phyloP scores from a whole-genome alignment of 2,329 filamentous ascomycete genomes.

The Furcasterigmium furcatum region DNA sequence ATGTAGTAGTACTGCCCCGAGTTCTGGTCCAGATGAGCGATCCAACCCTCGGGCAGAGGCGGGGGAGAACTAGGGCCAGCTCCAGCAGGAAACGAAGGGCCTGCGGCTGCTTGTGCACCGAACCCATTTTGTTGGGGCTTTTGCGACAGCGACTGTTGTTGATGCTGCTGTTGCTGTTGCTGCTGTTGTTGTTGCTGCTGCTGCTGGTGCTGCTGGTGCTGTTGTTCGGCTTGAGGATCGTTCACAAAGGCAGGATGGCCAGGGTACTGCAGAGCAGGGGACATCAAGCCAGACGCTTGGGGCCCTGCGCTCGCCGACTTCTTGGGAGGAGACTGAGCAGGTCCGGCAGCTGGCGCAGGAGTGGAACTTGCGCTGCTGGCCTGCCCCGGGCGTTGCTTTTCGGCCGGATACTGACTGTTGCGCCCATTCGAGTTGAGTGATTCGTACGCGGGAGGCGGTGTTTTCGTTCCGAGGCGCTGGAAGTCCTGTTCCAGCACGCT shows the following conservation, averaged over 20 bases:
- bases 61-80: conserved; percentile 79
- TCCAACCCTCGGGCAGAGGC: conserved; percentile 95
- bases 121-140: conserved; percentile 1
- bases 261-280: conserved; percentile 52
- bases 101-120: conserved; percentile 24
- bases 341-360: conserved; percentile 20
- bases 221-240: conserved; percentile 57
- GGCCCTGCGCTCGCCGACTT: conserved; percentile 20
- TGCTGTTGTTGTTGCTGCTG: conserved; percentile 20
- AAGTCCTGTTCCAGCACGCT: conserved; percentile 85
- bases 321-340: conserved; percentile 25
- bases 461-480: conserved; percentile 75
- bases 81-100: conserved; percentile 30
- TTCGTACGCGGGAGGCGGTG: conserved; percentile 93
- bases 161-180: conserved; percentile 1
- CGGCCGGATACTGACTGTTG: conserved; percentile 66
- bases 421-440: conserved; percentile 56
- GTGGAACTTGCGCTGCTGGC: conserved; percentile 19
- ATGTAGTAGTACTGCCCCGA: conserved; percentile 99
- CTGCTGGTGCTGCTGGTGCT: conserved; percentile 38
- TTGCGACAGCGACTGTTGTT: not conserved
- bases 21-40: conserved; percentile 90
- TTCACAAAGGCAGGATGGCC: conserved; percentile 91
- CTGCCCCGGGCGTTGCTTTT: conserved; percentile 62
- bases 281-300: conserved; percentile 30